Evolutionary conservation across 768 basidiomycete species (phyloP).

Genomic region (Suillus subaureus): DNA sequence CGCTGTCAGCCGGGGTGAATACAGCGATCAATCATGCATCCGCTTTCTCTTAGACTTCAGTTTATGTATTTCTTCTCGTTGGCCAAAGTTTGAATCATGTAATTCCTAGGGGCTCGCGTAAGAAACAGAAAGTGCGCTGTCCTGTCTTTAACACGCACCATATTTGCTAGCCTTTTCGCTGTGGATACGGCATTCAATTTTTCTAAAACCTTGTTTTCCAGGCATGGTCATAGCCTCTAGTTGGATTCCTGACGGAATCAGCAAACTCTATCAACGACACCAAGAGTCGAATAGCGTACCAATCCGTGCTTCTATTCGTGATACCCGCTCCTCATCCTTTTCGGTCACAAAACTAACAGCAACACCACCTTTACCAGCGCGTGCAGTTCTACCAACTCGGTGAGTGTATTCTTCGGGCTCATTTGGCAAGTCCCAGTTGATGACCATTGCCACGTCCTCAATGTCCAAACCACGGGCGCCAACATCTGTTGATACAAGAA

Average conservation of each 20-base stretch:
- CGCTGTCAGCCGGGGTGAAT: no score
- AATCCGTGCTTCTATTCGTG: conserved; percentile 84
- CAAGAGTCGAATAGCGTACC: conserved; percentile 49
- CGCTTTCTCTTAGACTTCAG: conserved; percentile 48
- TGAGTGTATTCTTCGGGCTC: conserved; percentile 95
- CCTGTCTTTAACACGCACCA: conserved; percentile 55
- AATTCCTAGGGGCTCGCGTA: conserved; percentile 55
- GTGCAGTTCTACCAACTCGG: conserved; percentile 91
- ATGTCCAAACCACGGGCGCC: conserved; percentile 96
- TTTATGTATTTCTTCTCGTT: conserved; percentile 81
- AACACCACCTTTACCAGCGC: conserved; percentile 86
- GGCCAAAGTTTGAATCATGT: conserved; percentile 87
- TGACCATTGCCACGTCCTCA: conserved; percentile 91
- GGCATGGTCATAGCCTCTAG: conserved; percentile 74
- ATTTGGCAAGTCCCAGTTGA: conserved; percentile 95
- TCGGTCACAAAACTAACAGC: conserved; percentile 96
- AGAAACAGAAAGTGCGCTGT: not conserved
- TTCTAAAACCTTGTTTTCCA: conserved; percentile 81
- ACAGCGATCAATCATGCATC: not conserved
- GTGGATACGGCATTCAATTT: conserved; percentile 87
- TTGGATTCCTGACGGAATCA: conserved; percentile 56
- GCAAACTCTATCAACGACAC: not conserved
- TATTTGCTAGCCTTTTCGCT: conserved; percentile 90
- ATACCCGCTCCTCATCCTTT: conserved; percentile 81
- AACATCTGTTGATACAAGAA: conserved; percentile 93